These are phyloP conservation scores for Cinchona pubescens DNA, from an alignment of 257 asterid genomes.

Conservation along the genomic window DNA sequence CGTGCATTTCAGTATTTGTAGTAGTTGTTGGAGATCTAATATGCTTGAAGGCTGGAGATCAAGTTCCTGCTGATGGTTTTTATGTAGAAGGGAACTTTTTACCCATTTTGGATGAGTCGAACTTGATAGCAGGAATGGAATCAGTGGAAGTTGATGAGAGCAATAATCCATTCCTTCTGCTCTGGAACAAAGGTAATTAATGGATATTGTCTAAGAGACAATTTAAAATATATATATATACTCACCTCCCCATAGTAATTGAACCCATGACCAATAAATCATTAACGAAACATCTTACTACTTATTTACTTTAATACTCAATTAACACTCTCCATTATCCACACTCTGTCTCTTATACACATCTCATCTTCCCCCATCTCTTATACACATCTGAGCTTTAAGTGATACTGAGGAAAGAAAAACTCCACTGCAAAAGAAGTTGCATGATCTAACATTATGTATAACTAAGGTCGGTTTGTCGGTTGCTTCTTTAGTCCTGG, in stretches of 20 bases:
- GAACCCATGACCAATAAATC: too few relatives aligned
- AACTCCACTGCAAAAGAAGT: conserved; percentile 53
- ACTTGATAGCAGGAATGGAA: conserved; percentile 40
- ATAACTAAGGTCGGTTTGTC: conserved; percentile 50
- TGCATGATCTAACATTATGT: conserved; percentile 37
- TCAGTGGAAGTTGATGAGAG: conserved; percentile 30
- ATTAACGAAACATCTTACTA: too few relatives aligned
- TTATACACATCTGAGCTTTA: conserved; percentile 49
- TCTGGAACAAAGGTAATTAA: conserved; percentile 57
- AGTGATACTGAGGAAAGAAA: conserved; percentile 35
- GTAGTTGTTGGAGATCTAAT: conserved; percentile 54
- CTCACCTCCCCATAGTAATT: too few relatives aligned
- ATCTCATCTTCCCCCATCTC: too few relatives aligned
- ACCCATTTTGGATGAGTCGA: conserved; percentile 50
- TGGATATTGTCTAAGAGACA: too few relatives aligned
- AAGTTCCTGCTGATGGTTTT: conserved; percentile 65
- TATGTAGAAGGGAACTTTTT: conserved; percentile 41
- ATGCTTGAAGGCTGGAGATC: conserved; percentile 47
- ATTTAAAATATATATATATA: too few relatives aligned
- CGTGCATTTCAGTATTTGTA: conserved; percentile 39
- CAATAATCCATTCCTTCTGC: conserved; percentile 43
- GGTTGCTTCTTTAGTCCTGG: conserved; percentile 44
- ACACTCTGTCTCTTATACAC: too few relatives aligned
- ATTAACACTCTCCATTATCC: too few relatives aligned
- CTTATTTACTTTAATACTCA: too few relatives aligned